phyloP scores from a whole-genome alignment of 208 protist genomes.

The Lotmaria passim region DNA sequence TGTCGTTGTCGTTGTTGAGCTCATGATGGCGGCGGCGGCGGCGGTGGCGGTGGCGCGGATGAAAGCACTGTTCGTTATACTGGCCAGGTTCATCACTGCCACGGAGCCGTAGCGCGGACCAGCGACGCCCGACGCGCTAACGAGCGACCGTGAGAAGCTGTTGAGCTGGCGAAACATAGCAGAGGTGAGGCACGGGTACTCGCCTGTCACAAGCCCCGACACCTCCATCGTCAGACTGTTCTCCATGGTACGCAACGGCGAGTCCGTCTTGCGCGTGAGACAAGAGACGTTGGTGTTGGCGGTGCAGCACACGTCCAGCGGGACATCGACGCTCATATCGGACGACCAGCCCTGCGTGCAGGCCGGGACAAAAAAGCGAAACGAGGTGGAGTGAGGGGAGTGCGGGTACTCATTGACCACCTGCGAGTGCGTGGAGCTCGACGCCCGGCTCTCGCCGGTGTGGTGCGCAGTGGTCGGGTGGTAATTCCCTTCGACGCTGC shows the following conservation, averaged over 20 bases:
- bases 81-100: neutral
- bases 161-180: slow-evolving; percentile 7
- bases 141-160: slow-evolving; percentile 12
- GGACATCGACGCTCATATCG: slow-evolving; percentile 21
- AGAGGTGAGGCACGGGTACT: neutral
- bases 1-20: slow-evolving; percentile 4
- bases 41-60: neutral
- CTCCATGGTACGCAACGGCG: slow-evolving; percentile 13
- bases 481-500: too few relatives aligned
- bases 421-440: neutral
- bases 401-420: neutral
- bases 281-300: neutral
- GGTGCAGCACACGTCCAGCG: slow-evolving; percentile 11
- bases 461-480: too few relatives aligned
- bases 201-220: neutral
- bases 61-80: slow-evolving; percentile 3
- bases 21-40: slow-evolving; percentile 3
- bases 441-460: too few relatives aligned
- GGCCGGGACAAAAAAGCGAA: neutral
- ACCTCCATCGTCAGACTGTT: slow-evolving; percentile 10
- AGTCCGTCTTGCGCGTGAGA: slow-evolving; percentile 6
- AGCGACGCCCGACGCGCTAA: neutral
- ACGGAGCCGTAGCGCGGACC: neutral
- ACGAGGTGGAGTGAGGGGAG: slow-evolving; percentile 1
- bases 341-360: slow-evolving; percentile 16